phyloP scores from a whole-genome alignment of 225 moss, liverwort and hornwort species.

The Takakia lepidozioides region DNA sequence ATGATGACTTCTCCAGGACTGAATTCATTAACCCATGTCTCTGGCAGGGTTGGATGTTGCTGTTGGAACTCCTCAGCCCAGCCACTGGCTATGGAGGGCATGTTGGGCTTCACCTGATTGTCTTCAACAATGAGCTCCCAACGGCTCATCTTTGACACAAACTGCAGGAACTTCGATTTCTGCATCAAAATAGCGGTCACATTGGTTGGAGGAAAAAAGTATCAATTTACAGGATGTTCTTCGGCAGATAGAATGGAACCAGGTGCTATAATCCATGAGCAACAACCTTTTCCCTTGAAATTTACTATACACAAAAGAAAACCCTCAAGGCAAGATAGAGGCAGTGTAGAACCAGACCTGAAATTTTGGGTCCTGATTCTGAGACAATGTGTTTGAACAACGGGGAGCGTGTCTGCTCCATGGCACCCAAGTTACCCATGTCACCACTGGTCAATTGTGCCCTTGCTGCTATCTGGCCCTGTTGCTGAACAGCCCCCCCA shows the following conservation, averaged over 20 bases:
- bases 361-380: conserved; percentile 93
- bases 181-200: conserved; percentile 12
- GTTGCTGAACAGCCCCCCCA: conserved; percentile 36
- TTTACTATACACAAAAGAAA: too few relatives aligned
- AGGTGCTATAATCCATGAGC: too few relatives aligned
- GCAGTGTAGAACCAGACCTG: conserved; percentile 58
- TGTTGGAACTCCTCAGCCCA: conserved; percentile 84
- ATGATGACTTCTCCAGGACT: conserved; percentile 64
- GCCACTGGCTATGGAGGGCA: conserved; percentile 13
- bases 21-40: conserved; percentile 71
- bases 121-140: conserved; percentile 96
- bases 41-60: conserved; percentile 34
- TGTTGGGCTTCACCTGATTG: conserved; percentile 66
- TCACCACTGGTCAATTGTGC: conserved; percentile 32
- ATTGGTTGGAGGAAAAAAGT: background rate
- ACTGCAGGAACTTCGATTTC: conserved; percentile 98
- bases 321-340: too few relatives aligned
- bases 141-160: conserved; percentile 99
- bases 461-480: conserved; percentile 40
- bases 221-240: too few relatives aligned
- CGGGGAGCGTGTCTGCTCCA: conserved; percentile 72
- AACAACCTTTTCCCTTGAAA: too few relatives aligned
- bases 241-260: too few relatives aligned
- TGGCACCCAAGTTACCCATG: conserved; percentile 35
- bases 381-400: conserved; percentile 78